Evolutionary conservation across 2,329 filamentous ascomycete genomes (phyloP), one percentile per base, ranked within the genome.

Genomic region (Laburnicola sp.): DNA sequence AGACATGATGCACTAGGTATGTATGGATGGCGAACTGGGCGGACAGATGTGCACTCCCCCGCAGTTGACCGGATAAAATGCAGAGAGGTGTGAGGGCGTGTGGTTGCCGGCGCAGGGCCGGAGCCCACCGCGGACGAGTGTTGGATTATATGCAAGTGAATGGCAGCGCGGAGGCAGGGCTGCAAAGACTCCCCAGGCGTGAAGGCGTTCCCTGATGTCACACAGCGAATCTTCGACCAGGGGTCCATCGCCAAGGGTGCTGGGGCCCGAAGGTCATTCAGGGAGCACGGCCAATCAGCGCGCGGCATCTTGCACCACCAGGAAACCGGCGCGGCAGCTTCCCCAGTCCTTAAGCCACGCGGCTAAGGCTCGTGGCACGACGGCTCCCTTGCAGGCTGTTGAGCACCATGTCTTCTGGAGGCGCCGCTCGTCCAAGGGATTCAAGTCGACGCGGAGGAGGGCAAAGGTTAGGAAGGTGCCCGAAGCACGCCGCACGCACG

Each of bases 121-220:
- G 48, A 21, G 35, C 16, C 25, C 10, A 31, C n/a, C 21, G 27
- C 30, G 35, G 22, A 39, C 26, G 38, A 22, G 16, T 42, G 46
- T 44, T 49, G 48, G 51, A 36, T 58, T 63, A 65, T 60, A 66
- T 56, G 48, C 27, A 51, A 46, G 26, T 32, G 39, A 36, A 43
- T 50, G 37, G 36, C 21, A 51, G 38, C 46, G 48, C 58, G 55
- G 57, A 64, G 61, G 54, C 45, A 58, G 59, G 58, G 54, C 54
- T 46, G 49, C 25, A 26, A 26, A 37, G 25, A n/a, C 32, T 36
- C n/a, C n/a, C n/a, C n/a, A n/a, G n/a, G n/a, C n/a, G n/a, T n/a
- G n/a, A n/a, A n/a, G n/a, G n/a, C n/a, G n/a, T 37, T 59, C 56
- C 48, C 66, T 70, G 65, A 70, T 70, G 69, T 67, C 63, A 68